Base-by-base conservation (phyloP, 1,284 basidiomycete species). In the Microbotryum saponariae region DNA sequence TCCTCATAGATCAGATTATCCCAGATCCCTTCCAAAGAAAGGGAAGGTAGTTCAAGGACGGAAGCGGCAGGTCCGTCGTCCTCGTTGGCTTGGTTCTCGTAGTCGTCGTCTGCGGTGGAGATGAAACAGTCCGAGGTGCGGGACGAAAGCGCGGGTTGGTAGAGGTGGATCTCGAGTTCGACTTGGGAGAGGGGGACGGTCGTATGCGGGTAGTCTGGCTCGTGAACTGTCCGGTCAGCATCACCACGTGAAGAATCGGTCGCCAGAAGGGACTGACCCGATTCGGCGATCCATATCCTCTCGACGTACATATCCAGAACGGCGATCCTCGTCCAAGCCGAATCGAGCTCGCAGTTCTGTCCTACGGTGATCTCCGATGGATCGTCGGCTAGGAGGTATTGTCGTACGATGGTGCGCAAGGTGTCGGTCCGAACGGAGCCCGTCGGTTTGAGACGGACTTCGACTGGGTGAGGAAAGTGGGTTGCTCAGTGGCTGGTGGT, bases 1-100 rank as follows among this genome's bases (percentile, higher is more conserved):
- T 89, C 88, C 6, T 85, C 82, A 74, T 96, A 98, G 71, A 97
- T 87, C 65, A 98, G 75, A 54, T 88, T 81, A 54, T 81, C 78
- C 82, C 96, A 98, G 4, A 97, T 77, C 0, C 94, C 92, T 65
- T 97, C 93, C 77, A 89, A 85, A 5, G 33, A 45, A 2, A 46
- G 31, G 3, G 53, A 21, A 1, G 66, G 66, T 1, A 68, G 51
- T 8, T 63, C 55, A 49, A 68, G 61, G 1, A 68, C 64, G n/a
- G 66, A 62, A 0, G 66, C 66, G 31, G 66, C 66, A 27, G 63
- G 60, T 9, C 60, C 70, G 20, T 85, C 84, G 63, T 85, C 85
- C 29, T 85, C 85, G 37, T 85, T 87, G 20, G 83, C 81, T 52
- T 82, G 78, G 3, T 83, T 23, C 18, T 44, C 53, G 14, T 56